Evolutionary conservation across 1,284 basidiomycete genomes (phyloP).

Genomic region (Sporisorium iseilematis-ciliati): DNA sequence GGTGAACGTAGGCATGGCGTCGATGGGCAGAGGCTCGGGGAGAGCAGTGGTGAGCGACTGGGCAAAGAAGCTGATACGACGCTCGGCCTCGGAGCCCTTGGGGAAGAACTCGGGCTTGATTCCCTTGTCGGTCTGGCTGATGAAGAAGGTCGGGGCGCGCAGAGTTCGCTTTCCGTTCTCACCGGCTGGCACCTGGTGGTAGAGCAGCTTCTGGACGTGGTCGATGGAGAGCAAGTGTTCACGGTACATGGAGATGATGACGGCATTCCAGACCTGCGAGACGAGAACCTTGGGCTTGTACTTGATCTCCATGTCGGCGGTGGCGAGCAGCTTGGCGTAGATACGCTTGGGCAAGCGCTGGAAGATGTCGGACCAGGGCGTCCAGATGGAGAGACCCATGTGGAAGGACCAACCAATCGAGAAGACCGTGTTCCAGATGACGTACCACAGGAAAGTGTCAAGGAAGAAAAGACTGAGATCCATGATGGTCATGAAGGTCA

Average conservation of each 20-base stretch:
- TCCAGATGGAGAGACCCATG: slow-evolving; percentile 70
- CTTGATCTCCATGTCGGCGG: slow-evolving; percentile 70
- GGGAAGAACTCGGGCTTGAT: slow-evolving; percentile 70
- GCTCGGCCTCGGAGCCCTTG: slow-evolving; percentile 69
- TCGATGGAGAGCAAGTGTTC: slow-evolving; percentile 69
- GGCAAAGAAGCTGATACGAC: slow-evolving; percentile 70
- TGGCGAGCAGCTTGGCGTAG: slow-evolving; percentile 69
- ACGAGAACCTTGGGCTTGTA: slow-evolving; percentile 70
- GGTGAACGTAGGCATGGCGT: slow-evolving; percentile 69
- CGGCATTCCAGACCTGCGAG: slow-evolving; percentile 70
- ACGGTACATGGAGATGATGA: slow-evolving; percentile 70
- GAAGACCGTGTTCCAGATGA: slow-evolving; percentile 70
- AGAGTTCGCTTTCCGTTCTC: slow-evolving; percentile 69
- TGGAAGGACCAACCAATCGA: slow-evolving; percentile 69
- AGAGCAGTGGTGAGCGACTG: slow-evolving; percentile 68
- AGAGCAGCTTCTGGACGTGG: slow-evolving; percentile 69
- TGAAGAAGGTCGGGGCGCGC: slow-evolving; percentile 69
- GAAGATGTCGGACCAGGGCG: slow-evolving; percentile 70
- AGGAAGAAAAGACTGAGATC: slow-evolving; percentile 69
- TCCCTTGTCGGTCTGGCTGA: slow-evolving; percentile 68
- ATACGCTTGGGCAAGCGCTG: slow-evolving; percentile 70
- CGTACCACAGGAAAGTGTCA: slow-evolving; percentile 70
- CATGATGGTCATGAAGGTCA: slow-evolving; percentile 69
- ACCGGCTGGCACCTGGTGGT: slow-evolving; percentile 69
- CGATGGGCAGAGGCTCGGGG: slow-evolving; percentile 68